A percentile compares a stretch with the other conserved stretches of the same genome.
Evolutionary conservation across 1,139 yeast genomes (phyloP).

Genomic region (Debaryomycetaceae sp.): DNA sequence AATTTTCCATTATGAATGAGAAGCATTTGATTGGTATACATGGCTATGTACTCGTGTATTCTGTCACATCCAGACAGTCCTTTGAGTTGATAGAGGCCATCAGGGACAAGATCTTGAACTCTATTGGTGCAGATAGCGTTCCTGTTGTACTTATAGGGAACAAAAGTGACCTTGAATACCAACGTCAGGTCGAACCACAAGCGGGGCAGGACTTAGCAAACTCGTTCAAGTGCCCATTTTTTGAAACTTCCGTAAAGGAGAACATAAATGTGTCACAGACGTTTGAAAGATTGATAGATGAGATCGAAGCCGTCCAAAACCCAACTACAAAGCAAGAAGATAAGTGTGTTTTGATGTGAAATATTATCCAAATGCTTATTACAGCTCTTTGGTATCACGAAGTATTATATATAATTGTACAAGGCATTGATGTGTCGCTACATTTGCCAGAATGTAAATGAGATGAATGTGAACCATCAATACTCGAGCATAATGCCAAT

Average conservation of each 20-base stretch:
- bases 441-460: no score
- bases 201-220: slow-evolving; percentile 68
- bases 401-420: no score
- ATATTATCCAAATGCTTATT: background rate
- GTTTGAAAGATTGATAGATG: slow-evolving; percentile 64
- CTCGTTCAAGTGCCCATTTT: slow-evolving; percentile 60
- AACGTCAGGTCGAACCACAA: slow-evolving; percentile 58
- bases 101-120: slow-evolving; percentile 79
- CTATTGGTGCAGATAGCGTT: slow-evolving; percentile 66
- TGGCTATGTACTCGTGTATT: slow-evolving; percentile 80
- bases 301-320: slow-evolving; percentile 62
- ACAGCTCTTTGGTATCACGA: no score
- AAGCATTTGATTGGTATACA: slow-evolving; percentile 81
- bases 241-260: slow-evolving; percentile 82
- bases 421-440: no score
- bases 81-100: slow-evolving; percentile 77
- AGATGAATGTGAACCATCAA: no score
- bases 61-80: slow-evolving; percentile 75
- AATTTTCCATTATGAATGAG: slow-evolving; percentile 79
- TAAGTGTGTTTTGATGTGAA: slow-evolving; percentile 34
- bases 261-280: slow-evolving; percentile 64
- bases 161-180: slow-evolving; percentile 67
- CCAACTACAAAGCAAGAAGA: slow-evolving; percentile 38
- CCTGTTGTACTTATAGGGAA: slow-evolving; percentile 87
- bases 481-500: no score